Percentiles rank a stretch among this genome's conserved stretches.
Evolutionary conservation across 2,329 filamentous ascomycete genomes (phyloP).

Genomic region (Colletotrichum sp.): DNA sequence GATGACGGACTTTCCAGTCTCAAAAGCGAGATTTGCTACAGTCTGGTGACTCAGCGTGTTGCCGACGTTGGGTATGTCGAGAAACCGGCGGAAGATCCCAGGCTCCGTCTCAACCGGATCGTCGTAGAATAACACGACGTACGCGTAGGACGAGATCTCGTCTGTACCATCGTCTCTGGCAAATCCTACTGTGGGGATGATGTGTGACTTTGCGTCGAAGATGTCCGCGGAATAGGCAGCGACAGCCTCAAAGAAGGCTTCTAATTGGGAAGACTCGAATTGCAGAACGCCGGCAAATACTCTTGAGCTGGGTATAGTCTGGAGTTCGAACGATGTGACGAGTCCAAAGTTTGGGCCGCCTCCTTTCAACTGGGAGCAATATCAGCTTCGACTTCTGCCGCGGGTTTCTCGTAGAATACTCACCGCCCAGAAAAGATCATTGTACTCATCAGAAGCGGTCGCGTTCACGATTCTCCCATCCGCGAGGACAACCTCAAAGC

Average conservation of each 20-base stretch:
- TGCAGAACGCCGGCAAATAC: background rate
- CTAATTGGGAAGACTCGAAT: background rate
- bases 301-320: background rate
- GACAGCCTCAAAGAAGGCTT: background rate
- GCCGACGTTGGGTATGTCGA: background rate
- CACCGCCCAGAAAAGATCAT: background rate
- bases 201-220: background rate
- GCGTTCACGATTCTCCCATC: background rate
- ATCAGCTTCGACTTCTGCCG: background rate
- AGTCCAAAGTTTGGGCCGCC: background rate
- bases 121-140: background rate
- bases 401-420: fast-evolving
- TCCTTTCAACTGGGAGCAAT: background rate
- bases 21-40: background rate
- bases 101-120: background rate
- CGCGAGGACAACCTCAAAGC: background rate
- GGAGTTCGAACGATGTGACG: background rate
- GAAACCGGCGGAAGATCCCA: background rate
- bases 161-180: background rate
- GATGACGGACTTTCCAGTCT: background rate
- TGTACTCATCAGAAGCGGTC: background rate
- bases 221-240: background rate
- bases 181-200: background rate
- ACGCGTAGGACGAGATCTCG: background rate
- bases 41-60: background rate